Percentiles rank a stretch among this genome's conserved stretches.
Conservation (phyloP, 176 grass and related monocot genomes). For the Tillandsia fasciculata region DNA sequence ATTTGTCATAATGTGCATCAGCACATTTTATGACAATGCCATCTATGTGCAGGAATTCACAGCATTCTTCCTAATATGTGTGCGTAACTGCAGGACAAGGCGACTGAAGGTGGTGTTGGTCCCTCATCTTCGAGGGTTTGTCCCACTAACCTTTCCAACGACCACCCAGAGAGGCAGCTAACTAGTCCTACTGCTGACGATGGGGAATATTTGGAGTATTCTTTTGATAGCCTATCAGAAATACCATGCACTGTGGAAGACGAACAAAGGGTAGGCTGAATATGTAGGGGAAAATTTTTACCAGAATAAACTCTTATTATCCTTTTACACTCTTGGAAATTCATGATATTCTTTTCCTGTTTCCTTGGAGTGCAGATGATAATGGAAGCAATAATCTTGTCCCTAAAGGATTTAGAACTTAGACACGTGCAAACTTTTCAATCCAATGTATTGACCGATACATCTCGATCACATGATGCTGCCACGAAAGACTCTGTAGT, state of each 20-base stretch:
- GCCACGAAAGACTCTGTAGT: slow-evolving; percentile 12
- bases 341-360: neutral
- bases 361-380: slow-evolving; percentile 61
- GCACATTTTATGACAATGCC: neutral
- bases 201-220: slow-evolving; percentile 77
- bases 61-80: slow-evolving; percentile 7
- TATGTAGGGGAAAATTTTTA: neutral
- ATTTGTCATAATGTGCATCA: neutral
- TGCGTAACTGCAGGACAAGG: slow-evolving; percentile 24
- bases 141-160: slow-evolving; percentile 41
- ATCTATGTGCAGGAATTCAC: too few relatives aligned
- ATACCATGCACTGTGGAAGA: slow-evolving; percentile 75
- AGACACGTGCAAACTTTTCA: slow-evolving; percentile 38
- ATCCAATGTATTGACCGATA: slow-evolving; percentile 22
- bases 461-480: slow-evolving; percentile 23
- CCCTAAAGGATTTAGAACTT: slow-evolving; percentile 65
- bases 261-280: slow-evolving; percentile 79
- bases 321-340: neutral
- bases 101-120: slow-evolving; percentile 31
- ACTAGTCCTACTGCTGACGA: slow-evolving; percentile 51
- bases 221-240: slow-evolving; percentile 63
- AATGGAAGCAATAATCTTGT: slow-evolving; percentile 86
- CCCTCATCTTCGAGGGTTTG: slow-evolving; percentile 53
- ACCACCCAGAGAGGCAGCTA: slow-evolving; percentile 26
- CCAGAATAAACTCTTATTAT: neutral